phyloP scores from a whole-genome alignment of 2,329 filamentous ascomycete genomes.

The Sordariomycetes sp. region DNA sequence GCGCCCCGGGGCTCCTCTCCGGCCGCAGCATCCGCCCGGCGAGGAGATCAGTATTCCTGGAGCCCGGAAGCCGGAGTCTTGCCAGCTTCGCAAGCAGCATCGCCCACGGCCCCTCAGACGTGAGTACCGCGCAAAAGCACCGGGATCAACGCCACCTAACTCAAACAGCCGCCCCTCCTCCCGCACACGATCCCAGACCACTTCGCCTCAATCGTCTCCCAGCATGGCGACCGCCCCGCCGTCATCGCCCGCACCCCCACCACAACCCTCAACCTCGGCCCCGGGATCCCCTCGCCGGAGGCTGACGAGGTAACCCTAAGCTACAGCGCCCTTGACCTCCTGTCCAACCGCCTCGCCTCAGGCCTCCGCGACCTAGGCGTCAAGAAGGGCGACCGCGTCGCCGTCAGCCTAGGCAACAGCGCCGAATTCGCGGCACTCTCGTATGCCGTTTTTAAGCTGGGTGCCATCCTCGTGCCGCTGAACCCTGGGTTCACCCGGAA shows the following conservation, averaged over 20 bases:
- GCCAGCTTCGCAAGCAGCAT: background rate
- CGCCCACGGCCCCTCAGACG: background rate
- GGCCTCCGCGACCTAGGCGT: slow-evolving; percentile 61
- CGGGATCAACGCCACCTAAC: background rate
- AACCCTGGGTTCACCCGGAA: slow-evolving; percentile 77
- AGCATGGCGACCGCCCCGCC: slow-evolving; percentile 49
- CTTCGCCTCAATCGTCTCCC: slow-evolving; percentile 51
- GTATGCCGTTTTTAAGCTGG: slow-evolving; percentile 87
- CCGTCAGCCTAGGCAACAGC: slow-evolving; percentile 75
- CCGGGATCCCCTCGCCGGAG: background rate
- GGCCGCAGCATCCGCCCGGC: background rate
- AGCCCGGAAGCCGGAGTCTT: background rate
- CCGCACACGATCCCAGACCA: slow-evolving; percentile 58
- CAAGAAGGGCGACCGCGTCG: slow-evolving; percentile 70
- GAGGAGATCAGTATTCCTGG: background rate
- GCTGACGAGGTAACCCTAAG: slow-evolving; percentile 53
- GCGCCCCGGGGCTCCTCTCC: background rate
- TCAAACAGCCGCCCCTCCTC: slow-evolving; percentile 47
- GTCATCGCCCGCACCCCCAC: slow-evolving; percentile 36
- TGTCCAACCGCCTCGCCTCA: slow-evolving; percentile 63
- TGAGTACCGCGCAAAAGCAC: background rate
- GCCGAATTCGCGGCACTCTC: slow-evolving; percentile 73
- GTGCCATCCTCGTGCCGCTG: slow-evolving; percentile 84
- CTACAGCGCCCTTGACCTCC: slow-evolving; percentile 60
- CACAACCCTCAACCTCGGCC: slow-evolving; percentile 20